Evolutionary conservation across 441 rosid genomes (phyloP).

Genomic region (Gossypium davidsonii): DNA sequence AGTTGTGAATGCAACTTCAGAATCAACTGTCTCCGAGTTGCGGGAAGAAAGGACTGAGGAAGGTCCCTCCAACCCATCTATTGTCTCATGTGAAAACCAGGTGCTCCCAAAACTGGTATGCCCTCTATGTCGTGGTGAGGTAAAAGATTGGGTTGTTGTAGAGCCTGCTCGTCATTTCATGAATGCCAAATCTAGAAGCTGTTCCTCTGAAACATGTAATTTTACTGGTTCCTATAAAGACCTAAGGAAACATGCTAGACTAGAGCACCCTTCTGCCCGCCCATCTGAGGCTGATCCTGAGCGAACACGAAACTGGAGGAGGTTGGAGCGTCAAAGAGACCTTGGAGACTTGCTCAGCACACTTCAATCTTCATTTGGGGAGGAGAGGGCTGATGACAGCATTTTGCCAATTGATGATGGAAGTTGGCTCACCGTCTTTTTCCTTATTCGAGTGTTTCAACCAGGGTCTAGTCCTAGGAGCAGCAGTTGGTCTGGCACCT

Average conservation of each 20-base stretch:
- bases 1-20: conserved; percentile 27
- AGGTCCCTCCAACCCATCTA: conserved; percentile 21
- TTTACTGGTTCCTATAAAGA: conserved; percentile 72
- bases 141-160: conserved; percentile 71
- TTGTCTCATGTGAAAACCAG: conserved; percentile 34
- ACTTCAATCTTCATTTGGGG: conserved; percentile 75
- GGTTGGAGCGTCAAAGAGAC: conserved; percentile 92
- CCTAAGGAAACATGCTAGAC: conserved; percentile 88
- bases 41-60: conserved; percentile 37
- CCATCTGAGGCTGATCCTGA: conserved; percentile 91
- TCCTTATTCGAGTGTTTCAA: conserved; percentile 73
- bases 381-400: conserved; percentile 57
- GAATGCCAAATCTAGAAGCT: conserved; percentile 80
- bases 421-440: conserved; percentile 77
- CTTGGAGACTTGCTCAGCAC: conserved; percentile 92
- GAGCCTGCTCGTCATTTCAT: conserved; percentile 74
- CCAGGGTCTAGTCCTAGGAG: conserved; percentile 65
- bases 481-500: conserved; percentile 60
- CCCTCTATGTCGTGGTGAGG: conserved; percentile 83
- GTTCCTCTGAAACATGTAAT: conserved; percentile 83
- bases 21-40: conserved; percentile 23
- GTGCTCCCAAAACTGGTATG: conserved; percentile 53
- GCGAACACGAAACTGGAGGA: conserved; percentile 84
- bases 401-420: conserved; percentile 58
- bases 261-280: conserved; percentile 72